Evolutionary conservation across 2,329 filamentous ascomycete genomes (phyloP).

Genomic region (Aspergillus alliaceus): DNA sequence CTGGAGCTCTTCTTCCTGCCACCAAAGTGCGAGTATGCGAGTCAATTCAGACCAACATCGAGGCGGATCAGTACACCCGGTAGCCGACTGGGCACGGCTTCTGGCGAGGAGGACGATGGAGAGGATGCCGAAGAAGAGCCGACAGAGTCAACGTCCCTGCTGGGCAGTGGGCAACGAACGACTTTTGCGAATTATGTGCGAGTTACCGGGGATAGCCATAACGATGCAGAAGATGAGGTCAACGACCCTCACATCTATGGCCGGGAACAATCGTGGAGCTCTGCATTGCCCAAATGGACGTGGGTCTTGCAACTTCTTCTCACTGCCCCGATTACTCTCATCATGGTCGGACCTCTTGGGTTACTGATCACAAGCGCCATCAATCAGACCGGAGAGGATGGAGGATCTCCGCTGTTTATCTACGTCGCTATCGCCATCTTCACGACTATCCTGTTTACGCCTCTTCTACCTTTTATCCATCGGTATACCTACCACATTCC

Average conservation of each 20-base stretch:
- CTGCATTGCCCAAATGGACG: slow-evolving; percentile 73
- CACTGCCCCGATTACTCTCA: slow-evolving; percentile 73
- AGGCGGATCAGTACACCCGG: slow-evolving; percentile 37
- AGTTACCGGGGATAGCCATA: slow-evolving; percentile 30
- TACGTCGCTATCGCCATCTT: slow-evolving; percentile 70
- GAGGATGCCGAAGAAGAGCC: slow-evolving; percentile 43
- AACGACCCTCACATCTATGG: slow-evolving; percentile 53
- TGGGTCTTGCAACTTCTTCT: slow-evolving; percentile 87
- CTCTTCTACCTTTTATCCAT: slow-evolving; percentile 81
- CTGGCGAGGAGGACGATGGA: slow-evolving; percentile 38
- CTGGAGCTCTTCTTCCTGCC: slow-evolving; percentile 77
- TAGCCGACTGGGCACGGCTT: slow-evolving; percentile 44
- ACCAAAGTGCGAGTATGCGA: slow-evolving; percentile 68
- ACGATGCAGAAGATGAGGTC: slow-evolving; percentile 28
- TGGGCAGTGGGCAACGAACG: slow-evolving; percentile 50
- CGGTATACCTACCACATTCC: slow-evolving; percentile 82
- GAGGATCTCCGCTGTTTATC: slow-evolving; percentile 68
- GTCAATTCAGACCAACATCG: slow-evolving; percentile 51
- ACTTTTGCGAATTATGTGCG: slow-evolving; percentile 58
- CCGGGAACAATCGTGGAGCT: slow-evolving; percentile 83
- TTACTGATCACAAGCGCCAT: slow-evolving; percentile 71
- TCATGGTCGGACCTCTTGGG: slow-evolving; percentile 73
- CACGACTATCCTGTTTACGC: slow-evolving; percentile 71
- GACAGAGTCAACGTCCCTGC: slow-evolving; percentile 59
- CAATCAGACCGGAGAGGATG: slow-evolving; percentile 81